Conservation (phyloP, 2,329 filamentous ascomycete species). For the Cladosporium sp. region DNA sequence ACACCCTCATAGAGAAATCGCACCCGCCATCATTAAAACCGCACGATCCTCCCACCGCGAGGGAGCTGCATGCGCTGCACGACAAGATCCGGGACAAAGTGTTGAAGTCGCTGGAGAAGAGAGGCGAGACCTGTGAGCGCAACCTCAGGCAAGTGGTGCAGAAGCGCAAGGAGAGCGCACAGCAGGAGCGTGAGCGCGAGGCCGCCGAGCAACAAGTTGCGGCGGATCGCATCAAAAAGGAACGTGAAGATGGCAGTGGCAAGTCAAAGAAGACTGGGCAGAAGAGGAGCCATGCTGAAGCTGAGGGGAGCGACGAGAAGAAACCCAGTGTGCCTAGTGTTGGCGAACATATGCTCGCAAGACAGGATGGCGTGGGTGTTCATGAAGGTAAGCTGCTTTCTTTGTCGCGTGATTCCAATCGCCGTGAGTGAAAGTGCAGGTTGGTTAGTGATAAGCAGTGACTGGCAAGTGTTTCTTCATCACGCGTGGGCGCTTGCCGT, state of each 20-base stretch:
- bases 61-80: constrained; percentile 63
- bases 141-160: constrained; percentile 70
- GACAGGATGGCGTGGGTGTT: constrained; percentile 64
- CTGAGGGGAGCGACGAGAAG: constrained; percentile 65
- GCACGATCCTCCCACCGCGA: constrained; percentile 55
- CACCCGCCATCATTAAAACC: constrained; percentile 45
- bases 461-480: background rate
- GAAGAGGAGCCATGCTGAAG: constrained; percentile 36
- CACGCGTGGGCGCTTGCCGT: background rate
- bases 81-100: constrained; percentile 63
- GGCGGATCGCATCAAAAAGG: constrained; percentile 43
- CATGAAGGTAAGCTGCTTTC: constrained; percentile 53
- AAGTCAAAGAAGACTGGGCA: constrained; percentile 32
- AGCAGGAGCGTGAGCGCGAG: constrained; percentile 55
- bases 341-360: constrained; percentile 63
- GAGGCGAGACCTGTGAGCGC: constrained; percentile 68
- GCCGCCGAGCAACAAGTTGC: constrained; percentile 48
- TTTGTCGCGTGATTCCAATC: background rate
- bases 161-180: constrained; percentile 61
- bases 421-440: background rate
- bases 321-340: constrained; percentile 62
- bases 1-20: constrained; percentile 68
- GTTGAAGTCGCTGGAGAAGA: constrained; percentile 45
- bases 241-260: constrained; percentile 31
- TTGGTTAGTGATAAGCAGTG: background rate